Conservation (phyloP, 441 rosid species). For the Theobroma grandiflorum region DNA sequence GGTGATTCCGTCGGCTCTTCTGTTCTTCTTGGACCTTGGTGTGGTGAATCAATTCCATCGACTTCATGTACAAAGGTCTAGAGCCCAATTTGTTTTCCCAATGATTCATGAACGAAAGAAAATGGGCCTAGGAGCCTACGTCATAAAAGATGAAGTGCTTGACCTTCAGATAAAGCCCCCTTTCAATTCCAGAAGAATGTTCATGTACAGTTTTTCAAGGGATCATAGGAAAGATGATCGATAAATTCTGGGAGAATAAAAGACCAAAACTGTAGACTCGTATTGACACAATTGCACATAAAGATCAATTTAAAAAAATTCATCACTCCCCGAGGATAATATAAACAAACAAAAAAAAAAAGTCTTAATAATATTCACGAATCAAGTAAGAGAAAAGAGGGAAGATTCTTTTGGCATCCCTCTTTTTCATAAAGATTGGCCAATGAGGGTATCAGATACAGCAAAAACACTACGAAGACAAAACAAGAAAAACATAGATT, state of each 20-base stretch:
- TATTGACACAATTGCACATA: background rate
- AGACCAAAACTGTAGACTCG: background rate
- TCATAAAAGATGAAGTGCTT: too few relatives aligned
- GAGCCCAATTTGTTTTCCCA: too few relatives aligned
- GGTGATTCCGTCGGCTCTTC: too few relatives aligned
- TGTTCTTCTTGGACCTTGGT: too few relatives aligned
- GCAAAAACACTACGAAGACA: background rate
- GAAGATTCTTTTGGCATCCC: constrained; percentile 9
- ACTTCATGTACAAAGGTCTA: too few relatives aligned
- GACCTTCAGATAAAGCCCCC: too few relatives aligned
- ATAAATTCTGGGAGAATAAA: background rate
- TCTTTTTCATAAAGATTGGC: background rate
- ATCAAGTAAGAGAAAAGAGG: background rate
- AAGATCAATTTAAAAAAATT: background rate
- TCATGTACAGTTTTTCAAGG: background rate
- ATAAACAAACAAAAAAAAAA: background rate
- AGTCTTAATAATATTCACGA: background rate
- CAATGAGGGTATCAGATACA: background rate
- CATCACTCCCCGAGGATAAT: background rate
- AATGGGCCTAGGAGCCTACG: too few relatives aligned
- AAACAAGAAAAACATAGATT: constrained; percentile 32
- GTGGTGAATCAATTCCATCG: too few relatives aligned
- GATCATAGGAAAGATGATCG: background rate
- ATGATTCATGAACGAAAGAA: too few relatives aligned
- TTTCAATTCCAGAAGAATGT: too few relatives aligned